These are phyloP conservation scores for Suillus hirtellus DNA, from an alignment of 768 basidiomycete genomes.

Conservation along the genomic window DNA sequence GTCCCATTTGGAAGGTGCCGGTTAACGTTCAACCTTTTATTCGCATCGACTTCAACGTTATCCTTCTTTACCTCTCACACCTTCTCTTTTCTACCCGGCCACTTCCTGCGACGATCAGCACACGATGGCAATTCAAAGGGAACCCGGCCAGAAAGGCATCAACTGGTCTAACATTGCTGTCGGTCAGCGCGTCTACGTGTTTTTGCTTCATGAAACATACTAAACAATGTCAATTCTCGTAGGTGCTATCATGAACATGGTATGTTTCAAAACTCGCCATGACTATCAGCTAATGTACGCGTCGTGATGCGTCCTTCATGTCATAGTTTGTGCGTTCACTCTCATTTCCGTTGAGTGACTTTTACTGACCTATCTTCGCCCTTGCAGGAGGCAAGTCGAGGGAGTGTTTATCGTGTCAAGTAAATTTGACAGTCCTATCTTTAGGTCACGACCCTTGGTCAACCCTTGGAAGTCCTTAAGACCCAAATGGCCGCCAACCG, in stretches of 20 bases:
- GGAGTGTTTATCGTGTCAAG: neutral
- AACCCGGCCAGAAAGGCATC: constrained; percentile 89
- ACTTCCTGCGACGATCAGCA: constrained; percentile 20
- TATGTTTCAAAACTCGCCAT: constrained; percentile 45
- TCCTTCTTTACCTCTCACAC: constrained; percentile 10
- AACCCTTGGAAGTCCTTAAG: constrained; percentile 97
- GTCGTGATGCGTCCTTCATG: constrained; percentile 12
- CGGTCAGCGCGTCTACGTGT: constrained; percentile 51
- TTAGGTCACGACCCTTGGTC: constrained; percentile 96
- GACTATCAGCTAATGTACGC: neutral
- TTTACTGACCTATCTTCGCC: constrained; percentile 18
- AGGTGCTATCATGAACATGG: constrained; percentile 99
- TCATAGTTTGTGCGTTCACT: constrained; percentile 46
- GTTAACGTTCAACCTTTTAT: constrained; percentile 14
- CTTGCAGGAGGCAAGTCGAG: constrained; percentile 67
- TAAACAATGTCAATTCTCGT: constrained; percentile 20
- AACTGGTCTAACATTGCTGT: constrained; percentile 96
- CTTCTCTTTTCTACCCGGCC: constrained; percentile 13
- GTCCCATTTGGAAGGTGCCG: neutral
- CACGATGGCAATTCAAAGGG: constrained; percentile 77
- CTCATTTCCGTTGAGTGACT: constrained; percentile 5
- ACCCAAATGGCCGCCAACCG: constrained; percentile 99
- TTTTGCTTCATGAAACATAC: constrained; percentile 18
- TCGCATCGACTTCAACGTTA: constrained; percentile 6
- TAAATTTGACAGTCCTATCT: constrained; percentile 8